Evolutionary conservation across 2,329 filamentous ascomycete species (phyloP), one percentile per base, ranked within the genome.

Genomic region (Fusarium euwallaceae): DNA sequence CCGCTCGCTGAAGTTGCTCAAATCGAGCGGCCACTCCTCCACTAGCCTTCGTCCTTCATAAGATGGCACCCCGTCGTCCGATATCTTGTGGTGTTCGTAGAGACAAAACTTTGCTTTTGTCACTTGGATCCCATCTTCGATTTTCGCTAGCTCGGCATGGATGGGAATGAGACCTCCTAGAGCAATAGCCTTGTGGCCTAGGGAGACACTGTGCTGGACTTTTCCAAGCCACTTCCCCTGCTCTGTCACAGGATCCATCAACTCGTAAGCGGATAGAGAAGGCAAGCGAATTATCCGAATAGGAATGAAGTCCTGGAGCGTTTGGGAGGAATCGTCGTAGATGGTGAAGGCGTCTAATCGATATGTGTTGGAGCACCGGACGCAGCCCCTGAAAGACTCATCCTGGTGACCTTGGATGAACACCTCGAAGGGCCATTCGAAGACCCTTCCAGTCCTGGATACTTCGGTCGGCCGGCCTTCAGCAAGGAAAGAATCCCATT

Each of bases 371-470:
- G 41, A 27, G 7, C 66, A 68, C 2, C 32, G 61, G 22, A 11
- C 10, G 12, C 66, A 68, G 8, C 66, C 66, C 4, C 61, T 53
- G 16, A 65, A 60, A 12, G 61, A 53, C 37, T 68, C 66, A 24
- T 64, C 36, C 17, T 65, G 66, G 6, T 56, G 43, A 4, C 66
- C 66, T 12, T 22, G n/a, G 36, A 68, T 60, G 14, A 61, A 61
- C 10, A 65, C 36, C 12, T 60, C 61, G 22, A 68, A 68, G 7
- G 66, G 43, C 43, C 55, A 68, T 24, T 68, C 61, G 14, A 61
- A 68, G 12, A 37, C 24, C 2, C 12, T 63, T 8, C 17, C 36
- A 12, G 27, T 17, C 8, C 11, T 14, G 2, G 61, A 53, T 4
- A 41, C 1, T 43, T 65, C 53, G 17, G 16, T 37, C 0, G 20